Base-by-base conservation (phyloP, 2,329 filamentous ascomycete species). In the Myriosclerotinia curreyana region DNA sequence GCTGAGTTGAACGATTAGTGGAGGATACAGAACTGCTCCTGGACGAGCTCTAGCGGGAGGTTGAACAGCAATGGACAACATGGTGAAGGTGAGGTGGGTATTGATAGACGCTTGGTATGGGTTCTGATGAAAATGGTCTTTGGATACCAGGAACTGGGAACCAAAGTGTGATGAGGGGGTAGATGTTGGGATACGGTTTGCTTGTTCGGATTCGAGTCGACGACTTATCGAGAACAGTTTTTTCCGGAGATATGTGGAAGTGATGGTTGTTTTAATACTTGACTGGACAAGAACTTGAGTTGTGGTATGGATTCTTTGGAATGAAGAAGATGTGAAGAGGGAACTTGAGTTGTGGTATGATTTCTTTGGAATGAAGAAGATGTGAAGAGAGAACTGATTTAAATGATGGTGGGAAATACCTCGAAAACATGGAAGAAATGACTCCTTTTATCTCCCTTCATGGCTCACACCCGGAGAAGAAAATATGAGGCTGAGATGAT, bases 21-120 rank as follows among this genome's bases (percentile, higher is more conserved):
- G 73, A 54, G 72, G 71, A 51, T 71, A 72, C 4, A 74, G 64
- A 56, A 68, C 52, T 9, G 68, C 64, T 11, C 71, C 71, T 38
- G 69, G 67, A 31, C 68, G 65, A 28, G 65, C 65, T 55, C 67
- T 66, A n/a, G 64, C 62, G 25, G 71, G 68, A 51, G 73, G 72
- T 62, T 73, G 73, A 52, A 74, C 69, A 49, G 69, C 70, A 20
- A 74, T 59, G 48, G 59, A 42, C 44, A 63, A 63, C 60, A 63
- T 63, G 38, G 8, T 63, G 34, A 34, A 40, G 25, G 7, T 63
- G 8, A 25, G 28, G n/a, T 5, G 36, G 7, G 14, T 49, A 50
- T 63, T 42, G 42, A n/a, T 28, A 31, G 15, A 50, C 42, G 22
- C 17, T 49, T 15, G 17, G 28, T 44, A 22, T 56, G 40, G 17